Evolutionary conservation across 768 basidiomycete species (phyloP), one percentile per base, ranked within the genome.

Genomic region (Kwoniella botswanensis): DNA sequence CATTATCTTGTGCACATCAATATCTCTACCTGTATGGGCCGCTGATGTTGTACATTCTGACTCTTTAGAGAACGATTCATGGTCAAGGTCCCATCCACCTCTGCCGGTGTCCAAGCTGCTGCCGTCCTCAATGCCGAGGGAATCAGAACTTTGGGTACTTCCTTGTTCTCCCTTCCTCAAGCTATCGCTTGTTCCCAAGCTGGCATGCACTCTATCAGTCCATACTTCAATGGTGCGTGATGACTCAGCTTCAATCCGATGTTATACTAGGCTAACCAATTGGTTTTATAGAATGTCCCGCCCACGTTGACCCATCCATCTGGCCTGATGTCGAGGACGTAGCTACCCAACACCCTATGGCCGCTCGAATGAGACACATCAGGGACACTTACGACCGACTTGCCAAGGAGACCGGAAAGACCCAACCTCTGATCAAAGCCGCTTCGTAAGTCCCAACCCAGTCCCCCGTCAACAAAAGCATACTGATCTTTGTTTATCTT

Each of bases 71-170:
- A 85, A 26, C 84, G 88, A 12, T 87, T 88, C 24, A 88, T 88
- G 76, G 87, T 90, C 80, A 90, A 89, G 77, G 88, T 90, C 53
- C 88, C 88, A 18, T 83, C 86, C 15, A 89, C 88, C 0, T 86
- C 87, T 2, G 86, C 88, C 71, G 86, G 86, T 6, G 81, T 88
- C 55, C 68, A 87, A 17, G 88, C 89, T 1, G 88, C 88, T 73
- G 82, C 83, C 26, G 74, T 85, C 26, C 85, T 88, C 29, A 65
- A 71, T 46, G 82, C 85, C 46, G 84, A 83, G 29, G 87, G 87
- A 7, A 88, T 89, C 56, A 82, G 86, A 54, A 88, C 88, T 0
- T 86, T 89, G 10, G 88, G 85, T 35, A 89, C 88, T 0, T 86
- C 86, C 71, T 76, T 89, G 22, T 89, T 89, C 81, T 86, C 85